phyloP scores from a whole-genome alignment of 306 rosid genomes.

The Gastrolobium bilobum region DNA sequence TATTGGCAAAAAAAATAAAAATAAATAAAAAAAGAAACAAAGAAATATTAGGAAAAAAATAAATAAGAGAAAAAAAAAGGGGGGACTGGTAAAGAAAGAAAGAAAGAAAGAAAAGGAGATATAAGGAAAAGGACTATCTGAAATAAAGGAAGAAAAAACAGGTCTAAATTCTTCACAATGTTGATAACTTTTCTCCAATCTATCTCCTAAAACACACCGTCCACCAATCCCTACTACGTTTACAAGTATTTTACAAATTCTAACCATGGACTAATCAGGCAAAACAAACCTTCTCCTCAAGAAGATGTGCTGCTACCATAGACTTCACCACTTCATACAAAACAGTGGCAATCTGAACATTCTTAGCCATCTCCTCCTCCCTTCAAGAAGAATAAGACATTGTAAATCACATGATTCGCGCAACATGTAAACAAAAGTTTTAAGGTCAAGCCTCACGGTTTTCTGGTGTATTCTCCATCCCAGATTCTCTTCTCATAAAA shows the following conservation, averaged over 20 bases:
- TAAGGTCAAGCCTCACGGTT: slow-evolving; percentile 78
- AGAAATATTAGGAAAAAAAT: too few relatives aligned
- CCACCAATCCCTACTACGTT: not conserved
- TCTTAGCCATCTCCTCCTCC: slow-evolving; percentile 87
- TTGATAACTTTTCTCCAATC: too few relatives aligned
- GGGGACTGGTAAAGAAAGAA: too few relatives aligned
- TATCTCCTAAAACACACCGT: too few relatives aligned
- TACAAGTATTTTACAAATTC: slow-evolving; percentile 39
- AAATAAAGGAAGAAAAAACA: too few relatives aligned
- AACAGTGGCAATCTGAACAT: slow-evolving; percentile 79
- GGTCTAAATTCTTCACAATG: too few relatives aligned
- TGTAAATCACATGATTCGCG: slow-evolving; percentile 35
- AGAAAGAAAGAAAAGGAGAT: too few relatives aligned
- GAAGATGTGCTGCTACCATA: slow-evolving; percentile 51
- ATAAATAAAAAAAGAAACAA: too few relatives aligned
- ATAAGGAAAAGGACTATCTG: too few relatives aligned
- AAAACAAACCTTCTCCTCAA: slow-evolving; percentile 69
- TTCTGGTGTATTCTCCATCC: slow-evolving; percentile 71
- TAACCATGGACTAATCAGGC: slow-evolving; percentile 38
- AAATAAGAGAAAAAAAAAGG: too few relatives aligned
- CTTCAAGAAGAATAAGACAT: slow-evolving; percentile 60
- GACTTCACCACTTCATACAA: slow-evolving; percentile 82
- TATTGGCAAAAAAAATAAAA: too few relatives aligned
- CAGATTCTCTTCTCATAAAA: slow-evolving; percentile 70
- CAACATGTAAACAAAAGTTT: slow-evolving; percentile 44